A percentile compares a stretch with the other conserved stretches of the same genome.
phyloP scores from a whole-genome alignment of 495 filamentous ascomycete genomes.

The Recurvomyces mirabilis region DNA sequence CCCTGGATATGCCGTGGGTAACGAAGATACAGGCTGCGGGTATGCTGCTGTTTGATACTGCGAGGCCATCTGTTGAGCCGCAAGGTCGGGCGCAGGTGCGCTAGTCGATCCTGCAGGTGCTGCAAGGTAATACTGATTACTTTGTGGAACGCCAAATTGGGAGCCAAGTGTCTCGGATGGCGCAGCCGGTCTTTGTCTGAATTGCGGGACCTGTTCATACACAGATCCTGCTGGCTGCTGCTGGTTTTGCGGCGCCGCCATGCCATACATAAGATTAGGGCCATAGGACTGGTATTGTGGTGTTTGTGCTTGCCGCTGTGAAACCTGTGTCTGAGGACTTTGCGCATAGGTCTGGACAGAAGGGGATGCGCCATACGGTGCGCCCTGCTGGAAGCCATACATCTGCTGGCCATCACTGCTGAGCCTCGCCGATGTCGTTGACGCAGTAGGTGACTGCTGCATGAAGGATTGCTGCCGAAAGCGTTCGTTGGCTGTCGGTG shows the following conservation, averaged over 20 bases:
- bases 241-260: slow-evolving; percentile 40
- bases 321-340: slow-evolving; percentile 38
- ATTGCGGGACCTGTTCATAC: slow-evolving; percentile 73
- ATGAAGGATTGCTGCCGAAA: slow-evolving; percentile 26
- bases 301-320: slow-evolving; percentile 24
- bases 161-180: slow-evolving; percentile 66
- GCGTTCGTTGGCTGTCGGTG: slow-evolving; percentile 24
- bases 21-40: slow-evolving; percentile 43
- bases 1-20: slow-evolving; percentile 25
- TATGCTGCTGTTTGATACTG: slow-evolving; percentile 45
- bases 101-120: slow-evolving; percentile 49
- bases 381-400: slow-evolving; percentile 48
- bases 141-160: slow-evolving; percentile 56
- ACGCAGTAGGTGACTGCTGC: slow-evolving; percentile 24
- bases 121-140: slow-evolving; percentile 57
- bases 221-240: slow-evolving; percentile 46
- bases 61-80: slow-evolving; percentile 37
- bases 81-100: slow-evolving; percentile 44
- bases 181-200: slow-evolving; percentile 67
- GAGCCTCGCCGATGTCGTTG: slow-evolving; percentile 29
- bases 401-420: slow-evolving; percentile 32
- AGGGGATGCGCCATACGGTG: slow-evolving; percentile 42
- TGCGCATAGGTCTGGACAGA: slow-evolving; percentile 42
- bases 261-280: slow-evolving; percentile 68
- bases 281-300: slow-evolving; percentile 45